A percentile compares a stretch with the other conserved stretches of the same genome.
phyloP scores from a whole-genome alignment of 257 asterid species.

The Solanum pimpinellifolium region DNA sequence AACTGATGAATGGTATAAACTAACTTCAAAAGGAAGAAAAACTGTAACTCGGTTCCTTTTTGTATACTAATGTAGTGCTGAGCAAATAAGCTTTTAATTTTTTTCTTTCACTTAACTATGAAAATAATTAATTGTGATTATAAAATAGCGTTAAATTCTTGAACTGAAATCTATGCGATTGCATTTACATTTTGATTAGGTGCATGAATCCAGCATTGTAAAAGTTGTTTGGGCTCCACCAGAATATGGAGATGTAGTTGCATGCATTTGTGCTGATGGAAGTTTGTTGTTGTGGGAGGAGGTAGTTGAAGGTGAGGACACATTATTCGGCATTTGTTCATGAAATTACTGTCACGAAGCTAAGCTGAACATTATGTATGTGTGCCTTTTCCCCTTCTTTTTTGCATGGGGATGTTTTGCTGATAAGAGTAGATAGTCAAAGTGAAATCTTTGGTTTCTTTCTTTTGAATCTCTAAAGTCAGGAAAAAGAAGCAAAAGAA shows the following conservation, averaged over 20 bases:
- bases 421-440: neutral
- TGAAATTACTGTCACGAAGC: neutral
- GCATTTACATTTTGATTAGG: conserved; percentile 22
- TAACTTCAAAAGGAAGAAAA: neutral
- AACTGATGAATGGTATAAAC: neutral
- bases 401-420: neutral
- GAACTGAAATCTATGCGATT: neutral
- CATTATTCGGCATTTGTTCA: neutral
- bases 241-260: conserved; percentile 72
- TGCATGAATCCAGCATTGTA: conserved; percentile 36
- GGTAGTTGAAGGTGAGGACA: conserved; percentile 41
- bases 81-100: neutral
- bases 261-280: conserved; percentile 63
- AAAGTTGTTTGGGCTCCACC: conserved; percentile 86
- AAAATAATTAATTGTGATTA: neutral
- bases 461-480: neutral
- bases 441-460: neutral
- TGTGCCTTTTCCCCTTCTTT: neutral
- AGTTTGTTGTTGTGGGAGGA: conserved; percentile 78
- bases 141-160: neutral
- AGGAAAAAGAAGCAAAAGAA: neutral
- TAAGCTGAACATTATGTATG: neutral
- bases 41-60: neutral
- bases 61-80: neutral
- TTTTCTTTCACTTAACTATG: neutral